Evolutionary conservation across 1,284 basidiomycete genomes (phyloP), one percentile per base, ranked within the genome.

Genomic region (Sparassis latifolia): DNA sequence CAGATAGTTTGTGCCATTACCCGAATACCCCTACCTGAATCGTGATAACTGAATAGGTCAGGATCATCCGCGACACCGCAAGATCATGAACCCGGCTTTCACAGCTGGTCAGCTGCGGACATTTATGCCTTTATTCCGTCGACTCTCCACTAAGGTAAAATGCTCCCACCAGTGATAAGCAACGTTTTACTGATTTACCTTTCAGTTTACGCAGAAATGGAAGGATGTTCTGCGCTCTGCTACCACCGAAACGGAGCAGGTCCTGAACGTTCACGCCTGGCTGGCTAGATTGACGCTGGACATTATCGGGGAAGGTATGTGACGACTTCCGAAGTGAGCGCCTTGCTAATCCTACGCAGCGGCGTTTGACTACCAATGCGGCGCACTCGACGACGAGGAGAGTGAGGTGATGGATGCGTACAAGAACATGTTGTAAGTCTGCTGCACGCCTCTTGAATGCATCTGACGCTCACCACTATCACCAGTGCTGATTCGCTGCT

Each of bases 111-210:
- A 78, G 53, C 68, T 72, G 5, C 73, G 70, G 50, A 67, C 72
- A 2, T 76, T 76, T 53, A 64, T 77, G 3, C 72, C 76, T 12
- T 71, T 76, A 42, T 78, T 79, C 61, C 68, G 67, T 33, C 64
- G 69, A 45, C 66, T 71, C 33, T 71, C 69, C 4, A 62, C 68
- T 37, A 69, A 76, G 65, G 77, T 74, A 58, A 47, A 62, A 51
- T n/a, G 43, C 3, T 10, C 39, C 37, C 55, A 47, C 42, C 52
- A 52, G 12, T 47, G 53, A 30, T 58, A 49, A 10, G 61, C 60
- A 2, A 47, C 31, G 31, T 42, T 28, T 45, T 6, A 32, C 10
- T n/a, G 2, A n/a, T 1, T 6, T 30, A 2, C 31, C 12, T 31
- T 12, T 27, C 40, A 61, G 59, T 49, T 59, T 9, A 55, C 50